phyloP scores from a whole-genome alignment of 208 protist genomes.

The Willaertia magna region DNA sequence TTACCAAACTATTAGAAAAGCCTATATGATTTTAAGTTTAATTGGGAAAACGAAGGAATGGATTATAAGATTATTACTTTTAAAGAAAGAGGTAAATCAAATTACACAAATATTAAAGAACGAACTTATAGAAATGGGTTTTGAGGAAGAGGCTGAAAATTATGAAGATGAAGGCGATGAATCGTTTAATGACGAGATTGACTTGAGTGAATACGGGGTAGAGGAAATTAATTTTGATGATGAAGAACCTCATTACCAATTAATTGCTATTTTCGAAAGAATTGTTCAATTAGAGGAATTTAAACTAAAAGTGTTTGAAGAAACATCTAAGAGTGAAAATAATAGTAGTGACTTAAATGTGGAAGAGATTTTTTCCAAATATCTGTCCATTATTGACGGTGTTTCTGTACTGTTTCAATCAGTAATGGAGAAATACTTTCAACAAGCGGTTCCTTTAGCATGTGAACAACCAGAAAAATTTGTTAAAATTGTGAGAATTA shows the following conservation, averaged over 20 bases:
- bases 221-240: background rate
- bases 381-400: background rate
- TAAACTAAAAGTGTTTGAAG: background rate
- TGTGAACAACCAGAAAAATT: background rate
- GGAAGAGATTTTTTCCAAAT: background rate
- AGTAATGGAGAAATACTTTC: background rate
- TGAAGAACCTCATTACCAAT: background rate
- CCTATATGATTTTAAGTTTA: background rate
- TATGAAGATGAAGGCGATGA: background rate
- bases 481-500: background rate
- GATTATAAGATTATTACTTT: background rate
- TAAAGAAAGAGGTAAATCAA: background rate
- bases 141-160: background rate
- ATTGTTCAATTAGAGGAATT: background rate
- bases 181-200: background rate
- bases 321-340: background rate
- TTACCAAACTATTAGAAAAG: background rate
- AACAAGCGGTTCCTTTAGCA: background rate
- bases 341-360: too few species aligned
- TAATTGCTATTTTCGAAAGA: background rate
- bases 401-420: background rate
- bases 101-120: background rate
- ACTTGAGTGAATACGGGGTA: background rate
- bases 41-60: background rate
- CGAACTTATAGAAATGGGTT: background rate